A percentile compares a stretch with the other conserved stretches of the same genome.
phyloP scores from a whole-genome alignment of 73 alveolate species.

The Breviolum minutum region DNA sequence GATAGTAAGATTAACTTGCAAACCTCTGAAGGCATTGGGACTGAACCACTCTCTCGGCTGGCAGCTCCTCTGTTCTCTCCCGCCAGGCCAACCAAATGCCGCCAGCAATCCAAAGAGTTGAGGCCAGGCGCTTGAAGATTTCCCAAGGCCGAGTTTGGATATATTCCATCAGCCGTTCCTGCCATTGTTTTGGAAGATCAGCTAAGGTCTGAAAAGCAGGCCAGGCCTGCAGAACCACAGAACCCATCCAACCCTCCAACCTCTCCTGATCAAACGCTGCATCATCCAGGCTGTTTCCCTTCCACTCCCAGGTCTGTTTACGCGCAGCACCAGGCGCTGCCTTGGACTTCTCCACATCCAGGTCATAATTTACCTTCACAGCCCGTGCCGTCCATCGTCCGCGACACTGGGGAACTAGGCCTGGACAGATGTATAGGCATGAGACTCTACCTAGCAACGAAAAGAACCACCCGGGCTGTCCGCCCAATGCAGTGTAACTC shows the following conservation, averaged over 20 bases:
- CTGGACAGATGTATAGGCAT: too few species aligned
- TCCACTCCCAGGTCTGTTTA: neutral
- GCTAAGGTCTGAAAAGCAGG: neutral
- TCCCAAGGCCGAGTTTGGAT: conserved; percentile 81
- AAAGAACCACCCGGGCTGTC: too few species aligned
- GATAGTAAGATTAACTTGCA: too few species aligned
- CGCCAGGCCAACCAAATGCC: conserved; percentile 74
- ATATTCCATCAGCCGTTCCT: conserved; percentile 88
- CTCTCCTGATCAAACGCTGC: conserved; percentile 77
- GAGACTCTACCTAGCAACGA: too few species aligned
- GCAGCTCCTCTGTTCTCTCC: neutral
- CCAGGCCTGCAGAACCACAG: neutral
- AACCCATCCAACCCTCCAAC: neutral
- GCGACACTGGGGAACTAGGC: too few species aligned
- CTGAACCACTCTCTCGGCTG: too few species aligned
- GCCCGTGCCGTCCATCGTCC: neutral
- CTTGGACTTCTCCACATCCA: conserved; percentile 50
- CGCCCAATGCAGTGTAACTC: too few species aligned
- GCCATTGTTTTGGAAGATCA: neutral
- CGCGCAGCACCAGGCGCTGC: conserved; percentile 18
- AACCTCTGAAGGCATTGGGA: too few species aligned
- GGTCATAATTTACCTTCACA: conserved; percentile 49
- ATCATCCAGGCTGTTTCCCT: neutral
- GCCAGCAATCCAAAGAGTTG: conserved; percentile 51
- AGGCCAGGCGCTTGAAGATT: conserved; percentile 51